phyloP scores from a whole-genome alignment of 306 rosid species.

The Vigna unguiculata region DNA sequence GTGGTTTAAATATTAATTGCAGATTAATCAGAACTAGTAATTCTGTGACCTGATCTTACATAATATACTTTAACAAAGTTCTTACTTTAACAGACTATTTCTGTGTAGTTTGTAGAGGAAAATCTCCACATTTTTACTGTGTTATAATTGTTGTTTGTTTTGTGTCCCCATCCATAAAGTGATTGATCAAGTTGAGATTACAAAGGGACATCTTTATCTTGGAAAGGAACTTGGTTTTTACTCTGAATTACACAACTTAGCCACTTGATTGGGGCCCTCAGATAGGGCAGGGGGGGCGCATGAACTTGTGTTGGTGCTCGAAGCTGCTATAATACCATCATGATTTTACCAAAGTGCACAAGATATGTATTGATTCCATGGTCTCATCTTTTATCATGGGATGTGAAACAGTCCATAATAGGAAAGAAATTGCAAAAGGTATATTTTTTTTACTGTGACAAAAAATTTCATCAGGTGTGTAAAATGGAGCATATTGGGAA shows the following conservation, averaged over 20 bases:
- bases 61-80: background rate
- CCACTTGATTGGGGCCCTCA: conserved; percentile 33
- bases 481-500: conserved; percentile 21
- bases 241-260: background rate
- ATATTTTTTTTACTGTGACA: conserved; percentile 38
- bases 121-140: background rate
- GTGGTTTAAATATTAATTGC: background rate
- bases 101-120: background rate
- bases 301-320: conserved; percentile 23
- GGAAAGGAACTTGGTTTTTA: background rate
- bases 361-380: conserved; percentile 41
- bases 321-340: conserved; percentile 13
- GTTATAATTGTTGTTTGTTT: background rate
- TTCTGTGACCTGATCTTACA: background rate
- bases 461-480: background rate
- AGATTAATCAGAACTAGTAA: background rate
- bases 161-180: background rate
- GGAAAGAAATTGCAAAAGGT: conserved; percentile 37
- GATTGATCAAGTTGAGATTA: conserved; percentile 21
- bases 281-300: conserved; percentile 6
- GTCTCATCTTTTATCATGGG: conserved; percentile 35
- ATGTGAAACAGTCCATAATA: conserved; percentile 29
- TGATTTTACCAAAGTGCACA: conserved; percentile 37
- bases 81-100: background rate
- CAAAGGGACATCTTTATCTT: conserved; percentile 9